phyloP scores from a whole-genome alignment of 177 flowering plant genomes.

The Telopea speciosissima region DNA sequence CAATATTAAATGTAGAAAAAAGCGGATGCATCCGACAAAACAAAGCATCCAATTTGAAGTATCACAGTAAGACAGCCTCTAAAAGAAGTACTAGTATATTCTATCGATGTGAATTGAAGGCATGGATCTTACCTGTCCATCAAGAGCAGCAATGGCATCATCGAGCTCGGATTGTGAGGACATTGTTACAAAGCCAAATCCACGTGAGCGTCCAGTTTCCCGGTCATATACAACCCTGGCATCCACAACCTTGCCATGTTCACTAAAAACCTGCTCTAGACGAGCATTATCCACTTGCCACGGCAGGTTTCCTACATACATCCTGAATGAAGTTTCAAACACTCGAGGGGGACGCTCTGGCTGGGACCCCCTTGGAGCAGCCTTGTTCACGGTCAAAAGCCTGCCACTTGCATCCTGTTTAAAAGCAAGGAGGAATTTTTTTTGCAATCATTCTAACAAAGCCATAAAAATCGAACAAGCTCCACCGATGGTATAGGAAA shows the following conservation, averaged over 20 bases:
- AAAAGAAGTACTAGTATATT: neutral
- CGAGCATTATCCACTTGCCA: conserved; percentile 82
- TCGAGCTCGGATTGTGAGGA: conserved; percentile 57
- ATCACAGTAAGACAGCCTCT: neutral
- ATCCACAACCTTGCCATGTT: conserved; percentile 74
- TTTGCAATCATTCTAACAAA: neutral
- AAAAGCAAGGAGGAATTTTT: conserved; percentile 3
- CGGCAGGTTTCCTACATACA: conserved; percentile 87
- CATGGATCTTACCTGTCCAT: conserved; percentile 56
- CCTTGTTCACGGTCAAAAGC: conserved; percentile 77
- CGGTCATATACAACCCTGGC: conserved; percentile 76
- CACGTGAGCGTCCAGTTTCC: conserved; percentile 82
- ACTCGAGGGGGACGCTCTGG: conserved; percentile 54
- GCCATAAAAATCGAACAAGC: neutral
- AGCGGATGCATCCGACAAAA: neutral
- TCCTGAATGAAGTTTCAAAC: conserved; percentile 42
- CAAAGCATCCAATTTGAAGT: neutral
- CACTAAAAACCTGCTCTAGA: conserved; percentile 74
- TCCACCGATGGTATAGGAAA: neutral
- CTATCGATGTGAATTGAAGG: neutral
- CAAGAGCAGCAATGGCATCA: conserved; percentile 78
- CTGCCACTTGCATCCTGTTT: conserved; percentile 78
- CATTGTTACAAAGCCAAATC: conserved; percentile 90
- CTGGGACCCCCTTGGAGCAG: conserved; percentile 74
- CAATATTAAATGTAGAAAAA: no score